Base-by-base conservation (phyloP, 768 basidiomycete genomes). In the Suillus discolor region DNA sequence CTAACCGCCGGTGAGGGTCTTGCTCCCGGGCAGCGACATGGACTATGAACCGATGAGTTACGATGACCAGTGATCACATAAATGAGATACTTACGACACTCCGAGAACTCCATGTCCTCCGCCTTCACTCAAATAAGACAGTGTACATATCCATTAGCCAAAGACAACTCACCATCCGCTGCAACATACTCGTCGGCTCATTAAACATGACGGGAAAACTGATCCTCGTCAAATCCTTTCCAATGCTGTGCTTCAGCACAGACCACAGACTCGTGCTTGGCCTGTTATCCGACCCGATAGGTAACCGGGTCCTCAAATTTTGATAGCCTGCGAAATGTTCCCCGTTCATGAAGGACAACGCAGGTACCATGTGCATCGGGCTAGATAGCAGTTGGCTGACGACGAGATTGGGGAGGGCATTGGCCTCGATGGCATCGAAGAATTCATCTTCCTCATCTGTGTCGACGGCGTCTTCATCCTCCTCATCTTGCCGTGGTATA, bases 91-190 rank as follows among this genome's bases (percentile, higher is more conserved):
- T 81, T 71, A 93, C 92, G 79, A 72, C 94, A 97, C 70, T 95
- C 94, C 1, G 93, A 90, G 78, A 96, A 97, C 76, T 97, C 96
- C 94, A 97, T 97, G 77, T 99, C 96, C 79, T 99, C 96, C 13
- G 96, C 92, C 85, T 83, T 51, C 23, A 68, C 62, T 53, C 6
- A 20, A 34, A 23, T 59, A 31, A 63, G 34, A 66, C 67, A 49
- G 70, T 38, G 34, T 20, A 55, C 38, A 15, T 60, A 28, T 13
- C 55, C 45, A 42, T 38, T 44, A 11, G 9, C 7, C 61, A 61
- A 65, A 7, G 13, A 23, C 41, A 16, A 77, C 82, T 60, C 69
- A 88, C 91, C 93, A 98, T 99, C 60, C 96, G 82, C 80, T 99
- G 94, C 66, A 99, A 75, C 96, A 99, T 98, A 72, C 93, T 96